Evolutionary conservation across 768 basidiomycete genomes (phyloP), one percentile per base, ranked within the genome.

Genomic region (Boletus fagicola): DNA sequence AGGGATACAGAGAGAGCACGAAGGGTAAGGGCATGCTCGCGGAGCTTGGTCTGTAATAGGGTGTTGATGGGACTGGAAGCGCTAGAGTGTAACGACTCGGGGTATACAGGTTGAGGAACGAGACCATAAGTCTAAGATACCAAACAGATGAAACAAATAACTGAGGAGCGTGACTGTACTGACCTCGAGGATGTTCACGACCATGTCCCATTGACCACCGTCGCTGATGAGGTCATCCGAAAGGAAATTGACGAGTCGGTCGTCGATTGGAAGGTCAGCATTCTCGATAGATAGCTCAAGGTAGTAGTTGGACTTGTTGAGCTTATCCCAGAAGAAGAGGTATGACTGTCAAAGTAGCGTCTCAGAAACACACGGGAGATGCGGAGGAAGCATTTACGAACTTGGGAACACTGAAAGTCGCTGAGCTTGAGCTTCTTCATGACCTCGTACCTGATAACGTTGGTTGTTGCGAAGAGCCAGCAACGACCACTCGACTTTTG

Each of bases 161-260:
- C 4, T 44, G 8, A 38, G 18, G 20, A 44, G 18, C 3, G 4
- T 15, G n/a, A 40, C 13, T 20, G 12, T 15, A 66, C 72, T n/a
- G 49, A 83, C 83, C 75, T 83, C 81, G 40, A 88, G 72, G 20
- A 88, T 66, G 68, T 86, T 87, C 46, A 84, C 80, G 6, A 79
- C 85, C 94, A 96, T 98, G 67, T 98, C 95, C 88, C 90, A 95
- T 71, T 96, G 94, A 9, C 94, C 95, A 49, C 94, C 94, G 68
- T 97, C 94, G 64, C 84, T 87, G 68, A 96, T 86, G 44, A 92
- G 90, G 58, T 88, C 88, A 8, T 73, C 67, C 10, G 89, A 81
- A 46, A 98, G 82, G 75, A 87, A 86, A 51, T 77, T 82, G 53
- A 97, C 77, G n/a, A 94, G 79, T 9, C 95, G 84, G 66, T 91